Evolutionary conservation across 306 rosid genomes (phyloP).

Genomic region (Erythrophleum fordii): DNA sequence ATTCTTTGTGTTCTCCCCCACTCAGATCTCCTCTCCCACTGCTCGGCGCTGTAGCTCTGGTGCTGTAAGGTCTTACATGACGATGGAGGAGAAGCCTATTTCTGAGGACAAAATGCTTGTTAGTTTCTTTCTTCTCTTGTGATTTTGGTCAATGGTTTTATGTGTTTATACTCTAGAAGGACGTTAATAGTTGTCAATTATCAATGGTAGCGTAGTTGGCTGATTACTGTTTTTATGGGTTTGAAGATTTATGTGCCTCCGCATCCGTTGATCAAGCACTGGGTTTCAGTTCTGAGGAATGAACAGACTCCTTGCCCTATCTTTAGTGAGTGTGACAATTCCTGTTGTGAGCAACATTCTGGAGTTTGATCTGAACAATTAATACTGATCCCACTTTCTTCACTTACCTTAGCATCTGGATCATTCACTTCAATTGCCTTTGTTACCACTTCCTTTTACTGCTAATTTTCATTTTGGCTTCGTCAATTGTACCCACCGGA

Average conservation of each 20-base stretch:
- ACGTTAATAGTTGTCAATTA: neutral
- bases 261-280: conserved; percentile 90
- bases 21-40: conserved; percentile 55
- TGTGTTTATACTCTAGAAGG: conserved; percentile 13
- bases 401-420: neutral
- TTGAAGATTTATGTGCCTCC: conserved; percentile 91
- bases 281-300: conserved; percentile 94
- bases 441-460: neutral
- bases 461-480: neutral
- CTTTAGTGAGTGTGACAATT: conserved; percentile 64
- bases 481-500: neutral
- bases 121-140: conserved; percentile 37
- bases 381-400: neutral
- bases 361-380: conserved; percentile 1
- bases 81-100: conserved; percentile 65
- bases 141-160: neutral
- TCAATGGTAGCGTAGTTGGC: neutral
- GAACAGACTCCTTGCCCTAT: conserved; percentile 88
- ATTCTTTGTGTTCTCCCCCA: neutral
- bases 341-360: neutral
- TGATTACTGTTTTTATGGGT: conserved; percentile 27
- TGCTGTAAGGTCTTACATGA: conserved; percentile 57
- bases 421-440: neutral
- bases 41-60: conserved; percentile 45
- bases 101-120: conserved; percentile 88